Percentiles rank a stretch among this genome's conserved stretches.
Conservation (phyloP, 768 basidiomycete species). For the Kwoniella sp. region DNA sequence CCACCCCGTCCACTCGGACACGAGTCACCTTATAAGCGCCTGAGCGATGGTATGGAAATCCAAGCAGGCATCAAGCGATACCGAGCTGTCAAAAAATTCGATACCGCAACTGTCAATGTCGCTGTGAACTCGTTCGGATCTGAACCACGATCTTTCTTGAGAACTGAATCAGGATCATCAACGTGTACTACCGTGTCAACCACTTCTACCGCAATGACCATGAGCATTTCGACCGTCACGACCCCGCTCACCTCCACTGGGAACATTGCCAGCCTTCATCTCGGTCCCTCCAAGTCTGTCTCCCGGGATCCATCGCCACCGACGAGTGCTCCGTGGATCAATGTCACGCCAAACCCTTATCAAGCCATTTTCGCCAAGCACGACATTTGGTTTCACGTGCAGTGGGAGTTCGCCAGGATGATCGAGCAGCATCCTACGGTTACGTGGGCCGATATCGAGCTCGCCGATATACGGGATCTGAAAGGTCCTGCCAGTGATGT, state of each 20-base stretch:
- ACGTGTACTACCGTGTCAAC: neutral
- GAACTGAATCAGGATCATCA: neutral
- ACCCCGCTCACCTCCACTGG: conserved; percentile 9
- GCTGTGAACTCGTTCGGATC: neutral
- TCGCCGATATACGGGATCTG: conserved; percentile 19
- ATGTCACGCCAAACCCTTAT: conserved; percentile 17
- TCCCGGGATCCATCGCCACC: neutral
- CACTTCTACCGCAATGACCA: neutral
- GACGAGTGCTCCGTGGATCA: neutral
- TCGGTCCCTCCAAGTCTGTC: neutral
- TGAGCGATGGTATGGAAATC: neutral
- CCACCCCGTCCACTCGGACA: neutral
- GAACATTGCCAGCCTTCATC: neutral
- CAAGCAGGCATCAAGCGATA: neutral
- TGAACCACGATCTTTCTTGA: neutral
- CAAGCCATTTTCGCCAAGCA: conserved; percentile 20
- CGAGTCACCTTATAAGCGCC: neutral
- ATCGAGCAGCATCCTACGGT: conserved; percentile 7
- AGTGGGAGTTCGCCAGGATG: conserved; percentile 35
- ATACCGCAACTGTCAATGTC: neutral
- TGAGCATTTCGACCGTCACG: neutral
- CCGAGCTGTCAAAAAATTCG: neutral
- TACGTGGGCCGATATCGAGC: conserved; percentile 28
- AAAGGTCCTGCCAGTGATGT: conserved; percentile 2
- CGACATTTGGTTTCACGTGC: conserved; percentile 34